A percentile compares a stretch with the other conserved stretches of the same genome.
These are phyloP conservation scores for Tilletiaria anomala DNA, from an alignment of 1,284 basidiomycete species.

Conservation along the genomic window DNA sequence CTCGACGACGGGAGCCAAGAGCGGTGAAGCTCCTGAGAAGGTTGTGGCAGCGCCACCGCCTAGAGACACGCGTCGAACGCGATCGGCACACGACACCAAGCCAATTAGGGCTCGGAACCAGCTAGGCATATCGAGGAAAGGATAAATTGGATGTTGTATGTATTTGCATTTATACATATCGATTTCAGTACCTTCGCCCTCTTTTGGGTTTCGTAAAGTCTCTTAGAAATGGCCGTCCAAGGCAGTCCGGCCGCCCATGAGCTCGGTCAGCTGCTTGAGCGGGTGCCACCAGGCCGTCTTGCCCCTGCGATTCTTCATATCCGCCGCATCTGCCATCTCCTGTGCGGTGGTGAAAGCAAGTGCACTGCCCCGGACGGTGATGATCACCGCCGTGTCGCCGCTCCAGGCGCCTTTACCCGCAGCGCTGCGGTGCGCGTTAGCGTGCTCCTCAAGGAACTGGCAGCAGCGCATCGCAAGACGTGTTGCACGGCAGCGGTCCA, in stretches of 20 bases:
- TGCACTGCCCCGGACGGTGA: constrained; percentile 68
- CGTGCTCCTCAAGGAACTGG: constrained; percentile 77
- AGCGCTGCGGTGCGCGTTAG: constrained; percentile 28
- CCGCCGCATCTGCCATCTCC: constrained; percentile 70
- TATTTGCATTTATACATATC: no score
- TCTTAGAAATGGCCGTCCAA: no score
- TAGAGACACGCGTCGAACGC: no score
- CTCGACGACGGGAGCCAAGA: no score
- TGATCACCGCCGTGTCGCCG: constrained; percentile 45
- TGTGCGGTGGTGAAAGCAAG: constrained; percentile 68
- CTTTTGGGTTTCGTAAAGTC: no score
- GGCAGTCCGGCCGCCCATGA: constrained; percentile 41
- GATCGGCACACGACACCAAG: no score
- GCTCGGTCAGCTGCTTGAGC: constrained; percentile 57
- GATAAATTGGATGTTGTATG: no score
- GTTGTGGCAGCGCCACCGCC: no score
- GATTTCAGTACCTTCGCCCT: no score
- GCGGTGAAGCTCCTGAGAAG: no score
- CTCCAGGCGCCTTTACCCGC: background rate
- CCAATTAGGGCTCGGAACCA: no score
- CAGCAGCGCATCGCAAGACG: constrained; percentile 82
- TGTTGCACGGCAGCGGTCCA: constrained; percentile 79
- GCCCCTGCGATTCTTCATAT: constrained; percentile 76
- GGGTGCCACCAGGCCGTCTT: constrained; percentile 67
- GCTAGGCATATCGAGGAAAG: no score